Base-by-base conservation (phyloP, 1,284 basidiomycete genomes). In the Farysia itapuensis region DNA sequence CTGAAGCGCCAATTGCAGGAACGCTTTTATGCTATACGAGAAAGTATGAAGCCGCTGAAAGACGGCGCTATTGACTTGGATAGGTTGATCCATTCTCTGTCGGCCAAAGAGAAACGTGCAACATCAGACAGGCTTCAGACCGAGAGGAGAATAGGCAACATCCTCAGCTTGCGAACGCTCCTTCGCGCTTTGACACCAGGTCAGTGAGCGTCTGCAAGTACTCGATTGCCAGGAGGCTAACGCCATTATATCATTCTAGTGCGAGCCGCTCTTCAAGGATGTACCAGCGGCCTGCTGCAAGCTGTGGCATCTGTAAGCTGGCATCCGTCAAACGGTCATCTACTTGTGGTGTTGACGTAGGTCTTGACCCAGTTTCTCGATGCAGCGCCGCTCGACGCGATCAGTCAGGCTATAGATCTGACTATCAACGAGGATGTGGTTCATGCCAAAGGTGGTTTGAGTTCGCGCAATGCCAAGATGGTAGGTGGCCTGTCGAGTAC, bases 21-120 rank as follows among this genome's bases (percentile, higher is more conserved):
- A 43, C 81, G 81, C 21, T 90, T 88, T 70, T 83, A 80, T 2
- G 82, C 83, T 15, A 79, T 90, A 34, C 83, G 84, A 44, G 82
- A 85, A 53, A 85, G 84, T 1, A 80, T 94, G 38, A 87, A 84
- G 67, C 75, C 81, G 3, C 78, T 90, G 30, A 19, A 25, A 1
- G 84, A 85, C 2, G 33, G 42, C 18, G 26, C 88, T 75, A 81
- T 88, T 69, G 92, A 96, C 68, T 82, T 93, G 20, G 93, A 96
- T 76, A 91, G 88, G 71, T 80, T 95, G 5, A 87, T 93, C n/a
- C 45, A 60, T 22, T 21, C 38, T 6, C 36, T 63, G 1, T 43
- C 56, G n/a, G 38, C 31, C 18, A 39, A 29, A 8, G 38, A 40
- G 15, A 71, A 16, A 43, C 14, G 30, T 13, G 52, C 39, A 13